Evolutionary conservation across 2,329 filamentous ascomycete genomes (phyloP).

Genomic region (Penicillium griseofulvum): DNA sequence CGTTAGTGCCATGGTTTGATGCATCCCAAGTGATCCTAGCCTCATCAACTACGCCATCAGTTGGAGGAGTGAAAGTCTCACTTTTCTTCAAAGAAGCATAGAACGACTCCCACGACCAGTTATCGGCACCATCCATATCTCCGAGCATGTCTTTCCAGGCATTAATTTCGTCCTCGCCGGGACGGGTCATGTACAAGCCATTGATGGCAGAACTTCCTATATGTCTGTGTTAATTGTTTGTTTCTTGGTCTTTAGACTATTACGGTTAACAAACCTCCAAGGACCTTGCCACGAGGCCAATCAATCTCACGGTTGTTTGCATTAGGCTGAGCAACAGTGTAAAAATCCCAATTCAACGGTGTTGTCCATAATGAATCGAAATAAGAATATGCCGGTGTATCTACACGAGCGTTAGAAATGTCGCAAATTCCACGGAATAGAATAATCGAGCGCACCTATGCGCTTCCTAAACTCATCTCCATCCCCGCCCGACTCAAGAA

Average conservation of each 20-base stretch:
- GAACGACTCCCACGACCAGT: slow-evolving; percentile 37
- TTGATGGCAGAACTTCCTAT: slow-evolving; percentile 38
- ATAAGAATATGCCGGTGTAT: slow-evolving; percentile 35
- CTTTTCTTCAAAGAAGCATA: slow-evolving; percentile 35
- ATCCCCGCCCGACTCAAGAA: slow-evolving; percentile 33
- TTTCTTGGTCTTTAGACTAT: neutral
- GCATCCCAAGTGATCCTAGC: slow-evolving; percentile 27
- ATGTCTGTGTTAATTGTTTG: neutral
- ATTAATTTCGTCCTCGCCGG: slow-evolving; percentile 34
- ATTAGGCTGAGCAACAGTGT: slow-evolving; percentile 30
- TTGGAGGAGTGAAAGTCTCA: slow-evolving; percentile 25
- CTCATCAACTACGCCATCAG: slow-evolving; percentile 18
- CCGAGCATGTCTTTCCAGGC: slow-evolving; percentile 34
- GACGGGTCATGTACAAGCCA: slow-evolving; percentile 36
- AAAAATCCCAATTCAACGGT: slow-evolving; percentile 35
- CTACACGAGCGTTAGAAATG: slow-evolving; percentile 16
- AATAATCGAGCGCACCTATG: slow-evolving; percentile 27
- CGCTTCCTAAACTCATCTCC: slow-evolving; percentile 34
- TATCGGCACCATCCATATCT: slow-evolving; percentile 36
- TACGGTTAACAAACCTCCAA: slow-evolving; percentile 28
- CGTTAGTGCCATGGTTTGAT: slow-evolving; percentile 21
- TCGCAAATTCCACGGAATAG: neutral
- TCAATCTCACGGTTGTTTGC: slow-evolving; percentile 29
- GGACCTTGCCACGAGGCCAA: slow-evolving; percentile 37
- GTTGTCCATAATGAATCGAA: slow-evolving; percentile 37